Conservation (phyloP, 2,329 filamentous ascomycete genomes). For the Cladosporium oxysporum region DNA sequence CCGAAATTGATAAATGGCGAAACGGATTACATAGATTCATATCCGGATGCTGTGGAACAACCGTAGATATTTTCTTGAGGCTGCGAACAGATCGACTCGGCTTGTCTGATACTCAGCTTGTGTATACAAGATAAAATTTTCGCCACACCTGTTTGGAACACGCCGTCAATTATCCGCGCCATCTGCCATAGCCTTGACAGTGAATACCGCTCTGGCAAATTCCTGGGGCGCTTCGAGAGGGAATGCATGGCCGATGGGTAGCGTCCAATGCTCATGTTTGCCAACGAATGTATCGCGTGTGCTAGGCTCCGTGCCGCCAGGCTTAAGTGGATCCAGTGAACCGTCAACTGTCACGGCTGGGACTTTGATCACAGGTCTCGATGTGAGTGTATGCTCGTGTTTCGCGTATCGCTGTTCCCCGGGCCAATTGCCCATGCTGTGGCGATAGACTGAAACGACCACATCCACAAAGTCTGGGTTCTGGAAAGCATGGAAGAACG, state of each 20-base stretch:
- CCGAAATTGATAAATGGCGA: conserved; percentile 41
- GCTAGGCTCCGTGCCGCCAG: background rate
- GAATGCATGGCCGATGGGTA: background rate
- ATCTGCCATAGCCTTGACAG: background rate
- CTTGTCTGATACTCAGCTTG: too few relatives aligned
- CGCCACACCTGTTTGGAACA: too few relatives aligned
- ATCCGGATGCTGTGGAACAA: background rate
- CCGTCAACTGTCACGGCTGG: background rate
- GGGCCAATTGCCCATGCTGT: conserved; percentile 1
- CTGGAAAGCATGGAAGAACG: background rate
- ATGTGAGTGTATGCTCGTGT: background rate
- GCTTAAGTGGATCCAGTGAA: background rate
- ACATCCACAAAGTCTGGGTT: background rate
- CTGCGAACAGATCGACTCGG: too few relatives aligned
- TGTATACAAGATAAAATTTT: too few relatives aligned
- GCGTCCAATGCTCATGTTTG: conserved; percentile 1
- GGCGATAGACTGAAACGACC: background rate
- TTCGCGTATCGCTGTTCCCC: background rate
- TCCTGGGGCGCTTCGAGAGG: background rate
- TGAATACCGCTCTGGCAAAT: background rate
- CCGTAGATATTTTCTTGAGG: background rate
- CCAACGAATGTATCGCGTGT: background rate
- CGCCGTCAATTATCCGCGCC: too few relatives aligned
- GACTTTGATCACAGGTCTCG: background rate
- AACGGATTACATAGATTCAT: conserved; percentile 34